These are phyloP conservation scores for Podaxis rugospora DNA, from an alignment of 768 basidiomycete species.

Conservation along the genomic window DNA sequence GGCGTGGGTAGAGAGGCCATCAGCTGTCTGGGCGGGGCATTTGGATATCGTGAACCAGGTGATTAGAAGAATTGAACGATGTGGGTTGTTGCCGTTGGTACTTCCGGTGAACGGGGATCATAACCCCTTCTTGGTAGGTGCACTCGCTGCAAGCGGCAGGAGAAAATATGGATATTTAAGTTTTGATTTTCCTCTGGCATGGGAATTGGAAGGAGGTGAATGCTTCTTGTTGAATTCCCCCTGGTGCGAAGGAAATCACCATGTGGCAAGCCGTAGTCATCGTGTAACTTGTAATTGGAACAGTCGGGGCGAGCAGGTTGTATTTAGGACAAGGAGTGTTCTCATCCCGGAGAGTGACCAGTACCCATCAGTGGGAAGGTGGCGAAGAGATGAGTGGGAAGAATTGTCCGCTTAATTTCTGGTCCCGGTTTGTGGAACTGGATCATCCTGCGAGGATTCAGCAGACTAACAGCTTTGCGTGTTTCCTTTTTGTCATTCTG, in stretches of 20 bases:
- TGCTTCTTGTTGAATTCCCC: neutral
- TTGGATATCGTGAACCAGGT: neutral
- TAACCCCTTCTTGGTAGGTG: neutral
- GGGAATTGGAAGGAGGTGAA: neutral
- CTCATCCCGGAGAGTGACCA: neutral
- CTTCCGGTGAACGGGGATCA: neutral
- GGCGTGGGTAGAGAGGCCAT: neutral
- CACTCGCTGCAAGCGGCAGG: neutral
- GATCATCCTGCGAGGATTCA: neutral
- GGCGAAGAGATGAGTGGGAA: conserved; percentile 2
- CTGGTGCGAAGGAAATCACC: conserved; percentile 1
- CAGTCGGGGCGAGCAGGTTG: neutral
- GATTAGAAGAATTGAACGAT: neutral
- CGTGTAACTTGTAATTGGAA: neutral
- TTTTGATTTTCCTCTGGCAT: neutral
- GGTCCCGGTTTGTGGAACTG: neutral
- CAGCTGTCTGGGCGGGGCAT: neutral
- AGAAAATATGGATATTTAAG: neutral
- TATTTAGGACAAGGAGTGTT: neutral
- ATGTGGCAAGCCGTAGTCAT: neutral
- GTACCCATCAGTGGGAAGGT: neutral
- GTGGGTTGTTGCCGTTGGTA: neutral
- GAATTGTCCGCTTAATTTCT: neutral
- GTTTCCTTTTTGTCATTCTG: neutral
- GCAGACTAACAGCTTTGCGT: neutral